A percentile compares a stretch with the other conserved stretches of the same genome.
Conservation (phyloP, 2,329 filamentous ascomycete genomes). For the Aureobasidium sp. region DNA sequence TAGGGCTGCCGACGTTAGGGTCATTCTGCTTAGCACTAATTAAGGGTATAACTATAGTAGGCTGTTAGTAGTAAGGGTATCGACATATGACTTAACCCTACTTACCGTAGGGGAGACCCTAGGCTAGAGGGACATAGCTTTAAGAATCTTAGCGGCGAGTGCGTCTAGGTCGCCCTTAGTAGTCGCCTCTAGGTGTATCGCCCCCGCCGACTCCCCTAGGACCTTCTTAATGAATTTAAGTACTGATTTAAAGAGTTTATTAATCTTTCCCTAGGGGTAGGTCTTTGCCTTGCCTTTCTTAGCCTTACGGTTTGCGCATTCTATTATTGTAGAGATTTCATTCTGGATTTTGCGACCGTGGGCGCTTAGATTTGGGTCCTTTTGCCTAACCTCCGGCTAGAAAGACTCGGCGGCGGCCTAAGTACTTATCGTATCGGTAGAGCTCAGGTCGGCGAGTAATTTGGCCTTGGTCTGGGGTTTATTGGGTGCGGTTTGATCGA, state of each 20-base stretch:
- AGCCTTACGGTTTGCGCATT: background rate
- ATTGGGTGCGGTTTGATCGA: background rate
- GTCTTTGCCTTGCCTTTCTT: background rate
- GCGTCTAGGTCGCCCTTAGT: background rate
- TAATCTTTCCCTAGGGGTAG: background rate
- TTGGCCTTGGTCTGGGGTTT: background rate
- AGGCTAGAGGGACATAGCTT: background rate
- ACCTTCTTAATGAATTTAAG: background rate
- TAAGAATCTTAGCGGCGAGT: background rate
- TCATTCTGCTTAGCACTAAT: too few species aligned
- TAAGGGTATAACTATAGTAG: background rate
- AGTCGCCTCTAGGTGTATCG: background rate
- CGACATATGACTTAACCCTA: background rate
- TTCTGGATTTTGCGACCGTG: background rate
- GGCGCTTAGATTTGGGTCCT: background rate
- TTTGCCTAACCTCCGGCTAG: background rate
- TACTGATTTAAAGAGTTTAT: background rate
- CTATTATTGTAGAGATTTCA: background rate
- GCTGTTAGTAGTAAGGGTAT: background rate
- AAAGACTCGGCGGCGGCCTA: background rate
- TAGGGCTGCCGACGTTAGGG: background rate
- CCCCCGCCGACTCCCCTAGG: too few species aligned
- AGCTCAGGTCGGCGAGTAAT: slow-evolving; percentile 2
- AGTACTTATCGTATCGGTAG: background rate
- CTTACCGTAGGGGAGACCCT: background rate